Evolutionary conservation across 495 filamentous ascomycete genomes (phyloP), one percentile per base, ranked within the genome.

Genomic region (Neurospora sp.): DNA sequence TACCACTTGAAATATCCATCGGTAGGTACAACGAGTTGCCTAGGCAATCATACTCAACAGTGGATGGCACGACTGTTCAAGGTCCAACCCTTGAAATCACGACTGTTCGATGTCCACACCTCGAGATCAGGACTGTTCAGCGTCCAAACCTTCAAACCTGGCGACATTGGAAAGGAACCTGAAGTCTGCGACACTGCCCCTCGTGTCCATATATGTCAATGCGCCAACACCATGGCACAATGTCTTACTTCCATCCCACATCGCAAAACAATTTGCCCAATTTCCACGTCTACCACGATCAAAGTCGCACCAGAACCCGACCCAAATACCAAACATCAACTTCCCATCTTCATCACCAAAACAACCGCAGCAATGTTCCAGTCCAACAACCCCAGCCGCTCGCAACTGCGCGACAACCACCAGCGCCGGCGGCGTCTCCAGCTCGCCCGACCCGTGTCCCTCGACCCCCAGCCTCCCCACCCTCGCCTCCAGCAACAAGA

Each of bases 401-500:
- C 44, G 0, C 44, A 5, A 8, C 44, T 0, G 1, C 3, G 10
- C n/a, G 1, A 5, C 3, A 5, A 0, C n/a, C n/a, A 48, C 1
- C 9, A 31, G 31, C 31, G 31, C 31, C 31, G 3, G 31, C 31
- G 31, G 31, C 31, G 31, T 31, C 31, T 31, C 31, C 31, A 5
- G 31, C 31, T 31, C 31, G 31, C 3, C 0, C 31, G 3, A 31
- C 31, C 31, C 31, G 31, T 31, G 31, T 31, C 31, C 31, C 31
- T 31, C 31, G 31, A 31, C 31, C 31, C 31, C 0, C 3, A 31
- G 3, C 31, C 44, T 11, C n/a, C 44, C 7, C 41, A 1, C 1
- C 40, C 40, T 41, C 7, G 40, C 12, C 1, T 44, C 3, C 44
- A 48, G 0, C n/a, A 1, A 20, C 44, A 22, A 48, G n/a, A 12